These are phyloP conservation scores for Apiospora sp. DNA, from an alignment of 2,329 filamentous ascomycete species.

Conservation along the genomic window DNA sequence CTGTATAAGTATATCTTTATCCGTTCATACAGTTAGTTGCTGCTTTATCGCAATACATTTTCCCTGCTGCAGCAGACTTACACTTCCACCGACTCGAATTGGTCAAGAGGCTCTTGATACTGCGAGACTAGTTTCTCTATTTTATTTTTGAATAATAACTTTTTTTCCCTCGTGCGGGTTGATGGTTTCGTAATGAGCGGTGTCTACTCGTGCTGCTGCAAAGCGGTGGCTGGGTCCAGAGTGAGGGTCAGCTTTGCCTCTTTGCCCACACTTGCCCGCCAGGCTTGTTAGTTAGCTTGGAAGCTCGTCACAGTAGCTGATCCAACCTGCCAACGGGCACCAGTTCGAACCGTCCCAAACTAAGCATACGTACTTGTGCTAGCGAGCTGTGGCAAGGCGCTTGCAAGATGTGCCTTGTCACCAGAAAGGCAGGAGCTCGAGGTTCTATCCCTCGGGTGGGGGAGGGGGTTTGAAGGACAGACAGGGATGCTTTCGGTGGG, in stretches of 20 bases:
- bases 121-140: not conserved
- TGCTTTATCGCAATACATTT: not conserved
- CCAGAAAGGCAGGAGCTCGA: conserved; percentile 18
- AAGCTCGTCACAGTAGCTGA: conserved; percentile 5
- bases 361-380: conserved; percentile 4
- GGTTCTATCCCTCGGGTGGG: not conserved
- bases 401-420: conserved; percentile 20
- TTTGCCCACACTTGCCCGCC: conserved; percentile 17
- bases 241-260: conserved; percentile 19
- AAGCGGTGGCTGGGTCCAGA: conserved; percentile 8
- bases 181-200: conserved; percentile 17
- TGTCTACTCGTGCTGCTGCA: conserved; percentile 6
- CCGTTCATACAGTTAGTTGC: not conserved
- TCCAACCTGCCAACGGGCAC: conserved; percentile 16
- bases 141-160: not conserved
- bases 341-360: conserved; percentile 14
- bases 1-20: not conserved
- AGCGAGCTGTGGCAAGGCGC: conserved; percentile 13
- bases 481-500: conserved; percentile 13
- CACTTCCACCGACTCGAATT: not conserved
- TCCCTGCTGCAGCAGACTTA: not conserved
- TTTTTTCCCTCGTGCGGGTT: not conserved
- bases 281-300: not conserved
- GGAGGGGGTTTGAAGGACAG: conserved; percentile 7
- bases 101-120: not conserved